Evolutionary conservation across 371 early-diverging fungal species (phyloP).

Genomic region (Neoconidiobolus thromboides): DNA sequence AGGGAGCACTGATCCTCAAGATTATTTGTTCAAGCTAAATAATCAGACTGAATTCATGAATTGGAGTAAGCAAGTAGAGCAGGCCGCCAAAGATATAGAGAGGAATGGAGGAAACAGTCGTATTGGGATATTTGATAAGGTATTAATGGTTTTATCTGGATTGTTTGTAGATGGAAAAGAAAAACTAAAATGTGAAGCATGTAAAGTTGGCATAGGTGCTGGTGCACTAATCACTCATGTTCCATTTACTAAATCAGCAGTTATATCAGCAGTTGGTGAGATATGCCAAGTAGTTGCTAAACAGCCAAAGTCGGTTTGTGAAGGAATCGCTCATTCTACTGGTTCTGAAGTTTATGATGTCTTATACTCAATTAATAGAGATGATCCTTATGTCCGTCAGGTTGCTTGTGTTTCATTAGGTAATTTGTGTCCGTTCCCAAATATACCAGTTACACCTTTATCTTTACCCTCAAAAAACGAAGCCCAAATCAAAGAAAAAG

Average conservation of each 20-base stretch:
- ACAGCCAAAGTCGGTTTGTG: background rate
- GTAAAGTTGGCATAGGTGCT: background rate
- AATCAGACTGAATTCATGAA: background rate
- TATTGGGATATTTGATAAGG: background rate
- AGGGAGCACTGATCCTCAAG: no score
- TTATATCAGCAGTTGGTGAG: background rate
- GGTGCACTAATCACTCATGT: background rate
- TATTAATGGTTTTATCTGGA: background rate
- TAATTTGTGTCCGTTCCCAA: background rate
- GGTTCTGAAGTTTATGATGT: conserved; percentile 1
- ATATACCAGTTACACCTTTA: background rate
- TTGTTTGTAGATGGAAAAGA: background rate
- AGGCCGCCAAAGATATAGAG: background rate
- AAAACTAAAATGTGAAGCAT: background rate
- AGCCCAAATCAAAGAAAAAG: background rate
- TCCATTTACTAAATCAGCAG: background rate
- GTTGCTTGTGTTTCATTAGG: background rate
- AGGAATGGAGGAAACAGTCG: conserved; percentile 1
- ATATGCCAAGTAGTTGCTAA: background rate
- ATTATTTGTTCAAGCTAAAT: no score
- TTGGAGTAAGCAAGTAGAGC: background rate
- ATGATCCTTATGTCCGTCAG: background rate
- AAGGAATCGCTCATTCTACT: background rate
- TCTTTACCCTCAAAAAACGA: background rate
- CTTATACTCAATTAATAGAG: background rate